Percentiles rank a stretch among this genome's conserved stretches.
Conservation (phyloP, 768 basidiomycete genomes). For the Zangia roseola region DNA sequence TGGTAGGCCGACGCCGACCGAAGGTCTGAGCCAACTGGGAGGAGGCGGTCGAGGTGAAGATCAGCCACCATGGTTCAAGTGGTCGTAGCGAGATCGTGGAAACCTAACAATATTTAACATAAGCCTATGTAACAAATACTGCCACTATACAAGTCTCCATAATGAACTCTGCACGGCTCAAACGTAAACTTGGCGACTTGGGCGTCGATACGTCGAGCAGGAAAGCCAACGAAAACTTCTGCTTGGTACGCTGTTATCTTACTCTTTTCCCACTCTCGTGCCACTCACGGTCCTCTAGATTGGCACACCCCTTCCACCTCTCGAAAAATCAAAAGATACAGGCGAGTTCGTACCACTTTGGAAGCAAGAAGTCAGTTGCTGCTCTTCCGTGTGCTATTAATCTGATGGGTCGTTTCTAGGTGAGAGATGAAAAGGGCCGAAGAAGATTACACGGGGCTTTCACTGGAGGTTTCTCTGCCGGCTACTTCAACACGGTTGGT, state of each 20-base stretch:
- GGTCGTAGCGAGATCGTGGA: too few relatives aligned
- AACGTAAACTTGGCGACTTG: constrained; percentile 81
- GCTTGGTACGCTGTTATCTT: constrained; percentile 53
- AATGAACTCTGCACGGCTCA: constrained; percentile 59
- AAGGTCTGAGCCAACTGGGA: too few relatives aligned
- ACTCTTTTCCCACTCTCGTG: neutral
- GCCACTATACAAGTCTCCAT: too few relatives aligned
- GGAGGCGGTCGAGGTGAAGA: too few relatives aligned
- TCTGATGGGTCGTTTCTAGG: constrained; percentile 43
- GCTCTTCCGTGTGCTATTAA: constrained; percentile 17
- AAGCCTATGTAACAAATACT: too few relatives aligned
- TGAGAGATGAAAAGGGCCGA: constrained; percentile 90
- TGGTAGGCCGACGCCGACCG: too few relatives aligned
- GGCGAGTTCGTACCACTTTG: constrained; percentile 96
- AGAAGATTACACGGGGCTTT: constrained; percentile 96
- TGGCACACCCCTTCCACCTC: constrained; percentile 89
- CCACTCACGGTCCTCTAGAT: constrained; percentile 49
- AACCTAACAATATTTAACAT: too few relatives aligned
- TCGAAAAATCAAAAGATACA: constrained; percentile 91
- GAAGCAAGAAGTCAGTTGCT: constrained; percentile 86
- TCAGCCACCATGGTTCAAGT: too few relatives aligned
- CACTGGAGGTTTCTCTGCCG: constrained; percentile 96
- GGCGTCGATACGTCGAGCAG: constrained; percentile 70
- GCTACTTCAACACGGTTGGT: constrained; percentile 95
- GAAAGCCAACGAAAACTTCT: constrained; percentile 82